A percentile compares a stretch with the other conserved stretches of the same genome.
phyloP scores from a whole-genome alignment of 495 filamentous ascomycete species.

The Extremus antarcticus region DNA sequence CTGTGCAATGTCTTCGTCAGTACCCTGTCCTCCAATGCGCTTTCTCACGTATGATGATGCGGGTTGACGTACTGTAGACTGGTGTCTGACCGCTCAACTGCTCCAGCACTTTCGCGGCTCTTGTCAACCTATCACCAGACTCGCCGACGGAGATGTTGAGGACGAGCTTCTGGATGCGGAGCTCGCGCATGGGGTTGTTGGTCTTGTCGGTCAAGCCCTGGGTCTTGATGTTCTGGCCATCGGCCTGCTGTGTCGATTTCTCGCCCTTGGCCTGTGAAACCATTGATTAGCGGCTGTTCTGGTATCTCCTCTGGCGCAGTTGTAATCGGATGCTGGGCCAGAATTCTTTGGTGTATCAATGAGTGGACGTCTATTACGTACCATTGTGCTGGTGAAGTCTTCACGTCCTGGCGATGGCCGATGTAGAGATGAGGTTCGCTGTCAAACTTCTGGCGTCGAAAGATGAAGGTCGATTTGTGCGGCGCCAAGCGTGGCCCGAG shows the following conservation, averaged over 20 bases:
- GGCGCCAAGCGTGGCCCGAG: background rate
- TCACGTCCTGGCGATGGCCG: constrained; percentile 20
- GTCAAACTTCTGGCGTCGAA: background rate
- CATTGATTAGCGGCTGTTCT: background rate
- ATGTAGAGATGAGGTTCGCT: background rate
- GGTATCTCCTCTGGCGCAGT: background rate
- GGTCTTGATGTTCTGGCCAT: constrained; percentile 12
- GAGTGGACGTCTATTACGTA: constrained; percentile 8
- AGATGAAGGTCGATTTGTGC: background rate
- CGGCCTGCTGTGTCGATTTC: constrained; percentile 19
- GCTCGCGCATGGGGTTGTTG: constrained; percentile 97
- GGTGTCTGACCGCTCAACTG: constrained; percentile 99
- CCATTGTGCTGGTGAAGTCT: constrained; percentile 21
- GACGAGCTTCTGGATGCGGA: constrained; percentile 99
- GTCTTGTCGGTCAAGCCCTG: constrained; percentile 37
- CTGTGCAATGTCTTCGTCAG: constrained; percentile 31
- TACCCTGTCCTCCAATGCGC: background rate
- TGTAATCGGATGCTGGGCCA: background rate
- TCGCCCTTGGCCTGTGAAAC: constrained; percentile 18
- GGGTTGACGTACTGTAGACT: constrained; percentile 69
- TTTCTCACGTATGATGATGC: too few relatives aligned
- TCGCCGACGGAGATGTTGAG: constrained; percentile 99
- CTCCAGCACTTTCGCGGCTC: constrained; percentile 99
- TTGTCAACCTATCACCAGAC: constrained; percentile 99
- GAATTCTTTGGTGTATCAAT: background rate